phyloP scores from a whole-genome alignment of 2,329 filamentous ascomycete species.

The Alternaria postmessia region DNA sequence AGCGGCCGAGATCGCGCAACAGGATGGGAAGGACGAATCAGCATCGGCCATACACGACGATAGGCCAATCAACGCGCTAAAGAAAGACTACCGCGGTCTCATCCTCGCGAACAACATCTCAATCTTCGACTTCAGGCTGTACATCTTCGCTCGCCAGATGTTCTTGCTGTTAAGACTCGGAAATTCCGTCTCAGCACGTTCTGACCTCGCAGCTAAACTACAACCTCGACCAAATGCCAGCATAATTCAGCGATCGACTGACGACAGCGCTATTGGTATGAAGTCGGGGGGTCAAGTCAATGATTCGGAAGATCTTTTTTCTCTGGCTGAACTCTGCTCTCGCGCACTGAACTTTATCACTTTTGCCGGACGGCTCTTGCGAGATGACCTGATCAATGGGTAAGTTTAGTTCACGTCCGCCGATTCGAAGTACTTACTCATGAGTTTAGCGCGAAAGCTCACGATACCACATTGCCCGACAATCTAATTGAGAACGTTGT shows the following conservation, averaged over 20 bases:
- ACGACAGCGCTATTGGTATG: slow-evolving; percentile 43
- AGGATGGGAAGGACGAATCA: slow-evolving; percentile 22
- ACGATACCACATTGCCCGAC: slow-evolving; percentile 43
- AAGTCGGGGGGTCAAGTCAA: slow-evolving; percentile 47
- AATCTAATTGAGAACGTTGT: slow-evolving; percentile 76
- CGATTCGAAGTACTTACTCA: slow-evolving; percentile 24
- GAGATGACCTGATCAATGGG: slow-evolving; percentile 76
- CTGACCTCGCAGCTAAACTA: slow-evolving; percentile 52
- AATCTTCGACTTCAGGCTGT: slow-evolving; percentile 92
- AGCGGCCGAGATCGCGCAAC: slow-evolving; percentile 30
- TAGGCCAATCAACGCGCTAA: slow-evolving; percentile 51
- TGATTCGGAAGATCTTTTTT: slow-evolving; percentile 75
- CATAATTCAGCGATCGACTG: slow-evolving; percentile 37
- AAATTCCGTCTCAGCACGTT: slow-evolving; percentile 62
- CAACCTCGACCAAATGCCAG: slow-evolving; percentile 38
- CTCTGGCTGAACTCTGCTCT: slow-evolving; percentile 86
- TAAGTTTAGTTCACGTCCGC: slow-evolving; percentile 43
- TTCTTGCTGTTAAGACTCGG: slow-evolving; percentile 81
- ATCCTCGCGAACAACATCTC: slow-evolving; percentile 96
- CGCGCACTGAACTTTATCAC: slow-evolving; percentile 86
- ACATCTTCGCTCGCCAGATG: slow-evolving; percentile 91
- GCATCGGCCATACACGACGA: slow-evolving; percentile 39
- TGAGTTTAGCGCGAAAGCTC: slow-evolving; percentile 40
- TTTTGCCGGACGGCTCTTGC: slow-evolving; percentile 78
- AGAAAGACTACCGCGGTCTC: slow-evolving; percentile 86